These are phyloP conservation scores for Hysterium pulicare DNA, from an alignment of 2,329 filamentous ascomycete genomes.

Conservation along the genomic window DNA sequence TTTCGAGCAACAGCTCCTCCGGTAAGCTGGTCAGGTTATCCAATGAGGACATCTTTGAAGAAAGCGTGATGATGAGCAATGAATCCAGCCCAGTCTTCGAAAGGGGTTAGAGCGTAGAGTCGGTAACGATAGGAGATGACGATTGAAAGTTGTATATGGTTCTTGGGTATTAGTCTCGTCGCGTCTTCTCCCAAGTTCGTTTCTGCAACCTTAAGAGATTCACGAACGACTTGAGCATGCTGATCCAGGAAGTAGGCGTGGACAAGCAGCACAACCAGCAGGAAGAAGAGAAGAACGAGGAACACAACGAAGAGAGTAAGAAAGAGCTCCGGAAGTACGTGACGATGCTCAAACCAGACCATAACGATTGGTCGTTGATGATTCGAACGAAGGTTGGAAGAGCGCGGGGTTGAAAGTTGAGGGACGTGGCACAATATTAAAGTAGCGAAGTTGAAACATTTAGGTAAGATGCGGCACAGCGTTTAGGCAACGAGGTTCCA, in stretches of 20 bases:
- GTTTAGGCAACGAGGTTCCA: too few species aligned
- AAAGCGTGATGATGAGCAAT: not conserved
- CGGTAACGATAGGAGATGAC: too few species aligned
- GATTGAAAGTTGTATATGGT: too few species aligned
- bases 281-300: not conserved
- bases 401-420: too few species aligned
- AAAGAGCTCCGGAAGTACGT: not conserved
- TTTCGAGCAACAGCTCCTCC: not conserved
- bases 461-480: too few species aligned
- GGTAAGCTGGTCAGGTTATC: not conserved
- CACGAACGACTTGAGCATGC: not conserved
- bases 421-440: too few species aligned
- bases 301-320: not conserved
- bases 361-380: too few species aligned
- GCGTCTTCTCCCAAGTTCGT: not conserved
- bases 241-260: not conserved
- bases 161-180: too few species aligned
- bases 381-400: too few species aligned
- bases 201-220: not conserved
- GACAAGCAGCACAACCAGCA: not conserved
- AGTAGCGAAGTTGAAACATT: too few species aligned
- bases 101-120: too few species aligned
- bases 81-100: too few species aligned
- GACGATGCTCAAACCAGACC: not conserved
- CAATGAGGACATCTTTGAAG: not conserved